Base-by-base conservation (phyloP, 345 rosid genomes). In the Heritiera littoralis region DNA sequence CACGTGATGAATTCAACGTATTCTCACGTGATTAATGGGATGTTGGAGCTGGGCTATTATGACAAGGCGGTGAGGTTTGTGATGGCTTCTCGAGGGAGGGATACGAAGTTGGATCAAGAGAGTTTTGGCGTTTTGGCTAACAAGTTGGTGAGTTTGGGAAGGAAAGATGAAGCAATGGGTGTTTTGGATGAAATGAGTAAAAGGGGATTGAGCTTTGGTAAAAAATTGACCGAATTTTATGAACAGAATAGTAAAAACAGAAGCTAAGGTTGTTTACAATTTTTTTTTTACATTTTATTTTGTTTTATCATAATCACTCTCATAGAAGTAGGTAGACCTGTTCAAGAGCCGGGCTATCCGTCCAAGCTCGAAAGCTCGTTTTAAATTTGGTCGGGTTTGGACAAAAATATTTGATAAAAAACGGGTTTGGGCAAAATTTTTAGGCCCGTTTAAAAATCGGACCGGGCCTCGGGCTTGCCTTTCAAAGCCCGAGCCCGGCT, bases 171-270 rank as follows among this genome's bases (percentile, higher is more conserved):
- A 75, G 96, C 94, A 0, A 82, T 79, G 80, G 0, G 82, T 52
- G 81, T 90, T 73, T 81, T 90, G 88, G 55, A 76, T 60, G 97
- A 91, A 80, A 89, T 92, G 92, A 67, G 23, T n/a, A 80, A 71
- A 12, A 89, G 84, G 78, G 85, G 80, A 48, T 78, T 92, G 58
- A 46, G 49, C 5, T 85, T 91, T 84, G 86, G 90, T 28, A 2
- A 3, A 18, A 83, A 86, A 70, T 81, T 88, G 78, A 77, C 66
- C 67, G 76, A 75, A 5, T 81, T 52, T 60, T 85, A 75, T 66
- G 32, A 82, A 55, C 2, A 17, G 13, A 66, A 79, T 65, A 51
- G 43, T 9, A 15, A 55, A 56, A 51, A 28, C 56, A 28, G 2
- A 17, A 67, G 11, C 15, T 52, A 51, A 13, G 56, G 30, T 66